Evolutionary conservation across 768 basidiomycete genomes (phyloP).

Genomic region (Podaxis sp.): DNA sequence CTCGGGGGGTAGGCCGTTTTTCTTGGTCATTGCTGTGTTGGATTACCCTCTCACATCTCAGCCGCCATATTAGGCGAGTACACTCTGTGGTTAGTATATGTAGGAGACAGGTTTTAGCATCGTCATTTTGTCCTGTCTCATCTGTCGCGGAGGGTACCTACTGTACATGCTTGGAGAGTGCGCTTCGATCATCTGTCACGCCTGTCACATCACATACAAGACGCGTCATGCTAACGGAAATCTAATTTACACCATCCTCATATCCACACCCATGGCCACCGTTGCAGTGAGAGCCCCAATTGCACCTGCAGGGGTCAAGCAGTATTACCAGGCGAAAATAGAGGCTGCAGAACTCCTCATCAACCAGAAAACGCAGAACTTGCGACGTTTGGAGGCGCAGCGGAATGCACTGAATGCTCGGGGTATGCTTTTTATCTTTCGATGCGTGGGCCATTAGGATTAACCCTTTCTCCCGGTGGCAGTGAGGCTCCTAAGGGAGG

Average conservation of each 20-base stretch:
- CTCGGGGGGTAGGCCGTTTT: too few species aligned
- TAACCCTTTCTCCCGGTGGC: not conserved
- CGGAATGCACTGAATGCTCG: slow-evolving; percentile 95
- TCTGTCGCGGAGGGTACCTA: too few species aligned
- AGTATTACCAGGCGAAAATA: slow-evolving; percentile 96
- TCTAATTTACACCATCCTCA: not conserved
- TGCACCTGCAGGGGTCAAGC: slow-evolving; percentile 70
- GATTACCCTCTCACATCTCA: too few species aligned
- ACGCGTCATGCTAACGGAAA: slow-evolving; percentile 8
- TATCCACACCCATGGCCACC: slow-evolving; percentile 28
- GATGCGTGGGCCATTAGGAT: not conserved
- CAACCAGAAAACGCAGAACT: slow-evolving; percentile 95
- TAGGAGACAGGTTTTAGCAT: too few species aligned
- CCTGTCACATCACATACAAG: not conserved
- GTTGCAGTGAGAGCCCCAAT: slow-evolving; percentile 36
- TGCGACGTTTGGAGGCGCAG: slow-evolving; percentile 93
- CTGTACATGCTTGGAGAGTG: too few species aligned
- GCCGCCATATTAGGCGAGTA: too few species aligned
- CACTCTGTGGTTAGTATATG: too few species aligned
- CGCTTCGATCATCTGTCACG: not conserved
- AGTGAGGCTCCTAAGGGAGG: slow-evolving; percentile 91
- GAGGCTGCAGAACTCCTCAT: slow-evolving; percentile 91
- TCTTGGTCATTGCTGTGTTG: too few species aligned
- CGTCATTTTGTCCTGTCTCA: too few species aligned
- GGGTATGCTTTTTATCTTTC: slow-evolving; percentile 46